A percentile compares a stretch with the other conserved stretches of the same genome.
Evolutionary conservation across 2,329 filamentous ascomycete species (phyloP).

Genomic region (Fusarium sp.): DNA sequence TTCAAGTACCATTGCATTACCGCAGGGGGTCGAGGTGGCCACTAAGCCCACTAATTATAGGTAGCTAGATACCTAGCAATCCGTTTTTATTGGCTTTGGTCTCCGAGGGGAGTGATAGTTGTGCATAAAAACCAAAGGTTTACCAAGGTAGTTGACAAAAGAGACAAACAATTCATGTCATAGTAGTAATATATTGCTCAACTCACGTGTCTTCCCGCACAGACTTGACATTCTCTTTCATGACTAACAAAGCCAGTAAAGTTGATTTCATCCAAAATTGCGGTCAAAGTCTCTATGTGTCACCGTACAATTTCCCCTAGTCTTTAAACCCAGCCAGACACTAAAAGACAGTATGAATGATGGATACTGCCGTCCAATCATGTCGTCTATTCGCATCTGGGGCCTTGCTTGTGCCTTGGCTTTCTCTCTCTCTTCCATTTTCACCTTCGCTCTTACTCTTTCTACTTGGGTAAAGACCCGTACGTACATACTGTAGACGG

Average conservation of each 20-base stretch:
- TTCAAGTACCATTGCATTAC: constrained; percentile 20
- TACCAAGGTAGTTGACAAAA: too few species aligned
- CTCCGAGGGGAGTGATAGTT: too few species aligned
- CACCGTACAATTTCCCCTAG: constrained; percentile 23
- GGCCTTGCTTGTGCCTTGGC: constrained; percentile 17
- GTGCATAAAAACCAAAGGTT: too few species aligned
- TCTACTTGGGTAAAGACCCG: constrained; percentile 34
- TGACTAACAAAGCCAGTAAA: constrained; percentile 12
- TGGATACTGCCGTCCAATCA: constrained; percentile 39
- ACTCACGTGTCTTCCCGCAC: background rate
- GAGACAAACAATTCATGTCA: too few species aligned
- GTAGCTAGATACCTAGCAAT: too few species aligned
- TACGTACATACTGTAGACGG: constrained; percentile 27
- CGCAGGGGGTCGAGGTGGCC: constrained; percentile 13
- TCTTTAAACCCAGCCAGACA: constrained; percentile 2
- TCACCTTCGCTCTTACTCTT: constrained; percentile 4
- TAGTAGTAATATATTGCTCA: background rate
- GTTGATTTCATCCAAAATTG: constrained; percentile 16
- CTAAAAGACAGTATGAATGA: constrained; percentile 35
- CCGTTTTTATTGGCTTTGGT: background rate
- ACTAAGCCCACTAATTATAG: constrained; percentile 18
- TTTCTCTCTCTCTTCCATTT: constrained; percentile 9
- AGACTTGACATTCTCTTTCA: constrained; percentile 17
- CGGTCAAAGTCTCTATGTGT: constrained; percentile 17
- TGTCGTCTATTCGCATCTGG: constrained; percentile 1